These are phyloP conservation scores for Teratosphaeria nubilosa DNA, from an alignment of 2,329 filamentous ascomycete genomes.

Conservation along the genomic window DNA sequence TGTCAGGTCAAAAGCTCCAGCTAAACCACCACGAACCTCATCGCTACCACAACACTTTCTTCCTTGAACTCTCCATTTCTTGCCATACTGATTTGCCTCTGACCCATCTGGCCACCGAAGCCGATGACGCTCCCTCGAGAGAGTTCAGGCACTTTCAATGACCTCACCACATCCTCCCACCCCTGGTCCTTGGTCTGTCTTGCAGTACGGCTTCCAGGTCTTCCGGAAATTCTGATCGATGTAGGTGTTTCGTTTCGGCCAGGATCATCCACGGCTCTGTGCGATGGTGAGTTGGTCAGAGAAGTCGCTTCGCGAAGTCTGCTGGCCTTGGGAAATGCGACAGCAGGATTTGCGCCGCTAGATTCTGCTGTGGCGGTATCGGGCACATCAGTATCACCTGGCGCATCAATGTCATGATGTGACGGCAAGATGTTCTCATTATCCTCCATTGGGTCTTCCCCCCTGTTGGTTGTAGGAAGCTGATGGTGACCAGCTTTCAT, in stretches of 20 bases:
- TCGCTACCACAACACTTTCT: slow-evolving; percentile 31
- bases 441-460: slow-evolving; percentile 2
- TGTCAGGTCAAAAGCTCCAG: too few relatives aligned
- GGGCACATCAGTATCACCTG: background rate
- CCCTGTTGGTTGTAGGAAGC: too few relatives aligned
- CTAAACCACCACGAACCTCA: slow-evolving; percentile 30
- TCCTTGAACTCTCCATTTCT: slow-evolving; percentile 32
- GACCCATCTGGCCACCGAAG: slow-evolving; percentile 13
- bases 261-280: background rate
- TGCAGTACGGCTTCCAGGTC: background rate
- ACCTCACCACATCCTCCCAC: slow-evolving; percentile 6
- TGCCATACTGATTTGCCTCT: slow-evolving; percentile 31
- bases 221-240: background rate
- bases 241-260: background rate
- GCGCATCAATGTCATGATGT: background rate
- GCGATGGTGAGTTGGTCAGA: background rate
- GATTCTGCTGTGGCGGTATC: background rate
- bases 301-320: background rate
- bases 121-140: slow-evolving; percentile 13
- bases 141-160: slow-evolving; percentile 14
- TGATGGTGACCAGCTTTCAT: slow-evolving; percentile 7
- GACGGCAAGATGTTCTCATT: background rate
- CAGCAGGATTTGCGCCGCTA: background rate
- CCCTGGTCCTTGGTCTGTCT: slow-evolving; percentile 7
- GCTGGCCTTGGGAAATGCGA: background rate